Evolutionary conservation across 805 yeast species (phyloP), one percentile per base, ranked within the genome.

Genomic region (Yamadazyma sp.): DNA sequence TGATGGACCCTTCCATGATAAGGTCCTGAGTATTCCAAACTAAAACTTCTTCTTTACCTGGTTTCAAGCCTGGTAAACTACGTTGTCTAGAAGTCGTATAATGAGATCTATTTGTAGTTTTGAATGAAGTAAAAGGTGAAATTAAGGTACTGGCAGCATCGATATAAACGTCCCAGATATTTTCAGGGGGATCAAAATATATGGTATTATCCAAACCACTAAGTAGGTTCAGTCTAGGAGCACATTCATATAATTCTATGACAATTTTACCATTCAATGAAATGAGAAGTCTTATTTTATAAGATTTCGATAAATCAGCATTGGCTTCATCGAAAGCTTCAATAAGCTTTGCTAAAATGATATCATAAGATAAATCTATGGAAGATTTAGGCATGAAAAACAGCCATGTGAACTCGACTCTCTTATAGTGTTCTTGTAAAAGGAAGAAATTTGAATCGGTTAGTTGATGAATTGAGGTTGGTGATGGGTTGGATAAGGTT

Each of bases 121-220:
- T 91, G 61, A 88, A 83, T 4, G 94, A 81, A 0, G 96, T 86
- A 58, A 84, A 86, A 2, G 49, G 85, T 2, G 94, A 76, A 1
- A 77, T 71, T 28, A 70, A 44, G 1, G 75, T 68, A 1, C 78
- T 66, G 20, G 67, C 57, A 0, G 63, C 50, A 52, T 84, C 91
- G 4, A 88, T 49, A 48, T 76, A 78, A 0, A 87, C 78, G 14
- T 69, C 75, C 80, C 84, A 88, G 8, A 36, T 33, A 9, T 41
- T 36, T 9, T 40, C 42, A 1, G 19, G 26, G 4, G 20, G 21
- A 16, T 26, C 11, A 11, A 28, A 19, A 14, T 27, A 14, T 11
- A 31, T 32, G 4, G 38, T 27, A 2, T 35, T 32, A 18, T 35
- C 32, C 11, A 65, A 34, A 0, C 70, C 71, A 23, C 47, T 52